Evolutionary conservation across 768 basidiomycete species (phyloP), one percentile per base, ranked within the genome.

Genomic region (Ramaria sp.): DNA sequence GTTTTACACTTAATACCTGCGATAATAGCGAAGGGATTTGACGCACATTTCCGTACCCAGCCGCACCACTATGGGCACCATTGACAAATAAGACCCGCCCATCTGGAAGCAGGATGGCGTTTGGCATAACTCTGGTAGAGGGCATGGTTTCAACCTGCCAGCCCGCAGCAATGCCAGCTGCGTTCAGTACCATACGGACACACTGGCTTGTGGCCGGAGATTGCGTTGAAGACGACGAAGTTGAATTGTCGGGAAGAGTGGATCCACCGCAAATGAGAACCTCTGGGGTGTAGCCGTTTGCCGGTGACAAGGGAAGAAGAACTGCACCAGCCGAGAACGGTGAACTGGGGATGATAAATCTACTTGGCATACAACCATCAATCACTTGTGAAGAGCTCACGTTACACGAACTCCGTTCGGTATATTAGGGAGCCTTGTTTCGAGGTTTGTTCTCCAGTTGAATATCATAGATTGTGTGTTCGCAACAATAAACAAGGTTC

Each of bases 211-310:
- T 71, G 1, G 75, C 73, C 17, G 74, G 72, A 24, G 66, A 65
- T 57, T 75, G 74, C 15, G 72, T 70, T 4, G 68, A 67, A 11
- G 72, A 56, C 11, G 68, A 61, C 10, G 57, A 62, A 7, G 69
- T 55, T 1, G 69, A 63, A 4, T 57, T 63, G 46, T 73, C 71
- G 51, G 66, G 67, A 1, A 69, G 60, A 7, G 66, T 70, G 11
- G 72, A 68, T 24, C 77, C 77, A 34, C 77, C 77, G 60, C 76
- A 78, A 39, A 78, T 70, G 37, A 78, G 68, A 24, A 78, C 67
- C 59, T 75, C 74, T 2, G 77, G 74, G 6, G 70, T 73, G 57
- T 71, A 78, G 54, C 62, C 58, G 54, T 72, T 63, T 64, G 27
- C 41, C 65, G 73, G 33, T 66, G 71, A 62, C 7, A 54, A 70